Base-by-base conservation (phyloP, 2,329 filamentous ascomycete species). In the Sarocladiaceae sp. region DNA sequence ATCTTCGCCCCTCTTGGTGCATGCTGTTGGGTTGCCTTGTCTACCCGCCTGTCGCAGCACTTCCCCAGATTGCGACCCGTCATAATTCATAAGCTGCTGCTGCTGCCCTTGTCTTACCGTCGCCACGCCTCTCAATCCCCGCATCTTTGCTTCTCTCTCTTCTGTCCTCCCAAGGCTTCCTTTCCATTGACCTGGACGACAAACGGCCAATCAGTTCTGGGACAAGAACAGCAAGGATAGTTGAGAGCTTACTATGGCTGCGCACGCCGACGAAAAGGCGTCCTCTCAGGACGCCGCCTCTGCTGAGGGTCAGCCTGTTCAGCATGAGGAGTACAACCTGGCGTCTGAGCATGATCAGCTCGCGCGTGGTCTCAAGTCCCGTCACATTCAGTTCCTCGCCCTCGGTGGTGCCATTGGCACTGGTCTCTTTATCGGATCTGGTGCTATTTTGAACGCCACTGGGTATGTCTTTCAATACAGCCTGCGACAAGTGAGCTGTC, bases 351-450 rank as follows among this genome's bases (percentile, higher is more conserved):
- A 54, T 15, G 18, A 55, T 9, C 39, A 58, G 45, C 24, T 79
- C 3, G 60, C 74, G 55, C 69, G 77, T 45, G 76, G 76, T 13
- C 66, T 80, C 45, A 78, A 80, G 63, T 76, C 71, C 53, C 67
- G 76, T 27, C 76, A 80, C 50, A 76, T 80, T 32, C 77, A 80
- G 52, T 78, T 81, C 59, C 63, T 81, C 29, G 77, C 77, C 18
- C 64, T 80, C 12, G 73, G 61, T 34, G 74, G 74, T 48, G 77
- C 74, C 18, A 82, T 83, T 50, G 79, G 79, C 45, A 83, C 79
- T 3, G 79, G 79, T 52, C 69, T 83, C 16, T 83, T 83, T 57
- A 70, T 83, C 48, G 77, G 78, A 45, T 78, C 75, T 29, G 79
- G 79, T 19, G 63, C 63, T 47, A 77, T 80, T 43, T 63, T 83